A percentile compares a stretch with the other conserved stretches of the same genome.
These are phyloP conservation scores for Neurospora pannonica DNA, from an alignment of 495 filamentous ascomycete species.

Conservation along the genomic window DNA sequence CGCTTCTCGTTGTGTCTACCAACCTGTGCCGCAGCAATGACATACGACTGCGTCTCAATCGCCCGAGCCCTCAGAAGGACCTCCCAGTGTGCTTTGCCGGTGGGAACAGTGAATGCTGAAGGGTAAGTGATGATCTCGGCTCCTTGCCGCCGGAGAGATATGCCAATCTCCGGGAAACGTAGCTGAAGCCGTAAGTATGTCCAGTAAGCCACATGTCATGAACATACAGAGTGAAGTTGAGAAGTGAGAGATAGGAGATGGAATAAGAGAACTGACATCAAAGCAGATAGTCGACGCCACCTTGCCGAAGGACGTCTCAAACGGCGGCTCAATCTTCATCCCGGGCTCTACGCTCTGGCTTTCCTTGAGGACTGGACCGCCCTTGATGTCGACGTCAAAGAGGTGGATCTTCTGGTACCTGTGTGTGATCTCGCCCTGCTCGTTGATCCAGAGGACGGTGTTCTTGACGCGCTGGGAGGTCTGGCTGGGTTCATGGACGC, in stretches of 20 bases:
- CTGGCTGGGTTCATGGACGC: conserved; percentile 50
- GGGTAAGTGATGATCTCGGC: conserved; percentile 81
- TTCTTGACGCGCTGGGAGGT: conserved; percentile 30
- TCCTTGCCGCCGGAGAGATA: conserved; percentile 40
- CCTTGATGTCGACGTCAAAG: conserved; percentile 31
- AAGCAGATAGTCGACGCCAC: conserved; percentile 82
- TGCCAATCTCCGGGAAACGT: conserved; percentile 71
- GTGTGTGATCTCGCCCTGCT: conserved; percentile 26
- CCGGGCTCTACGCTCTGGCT: conserved; percentile 23
- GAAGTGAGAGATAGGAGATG: neutral
- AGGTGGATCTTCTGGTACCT: conserved; percentile 50
- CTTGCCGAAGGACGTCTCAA: conserved; percentile 61
- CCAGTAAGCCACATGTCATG: neutral
- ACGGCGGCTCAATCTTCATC: conserved; percentile 42
- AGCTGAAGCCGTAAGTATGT: conserved; percentile 2
- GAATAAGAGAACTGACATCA: conserved; percentile 42
- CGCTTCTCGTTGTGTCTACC: conserved; percentile 64
- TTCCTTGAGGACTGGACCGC: conserved; percentile 19
- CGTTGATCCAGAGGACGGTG: conserved; percentile 37
- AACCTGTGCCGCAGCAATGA: conserved; percentile 81
- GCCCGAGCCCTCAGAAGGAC: conserved; percentile 67
- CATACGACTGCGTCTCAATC: conserved; percentile 82
- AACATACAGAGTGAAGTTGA: neutral
- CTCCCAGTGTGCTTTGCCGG: conserved; percentile 81
- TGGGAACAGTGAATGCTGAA: conserved; percentile 83